phyloP scores from a whole-genome alignment of 441 rosid genomes.

The Bocquillonia castaneifolia region DNA sequence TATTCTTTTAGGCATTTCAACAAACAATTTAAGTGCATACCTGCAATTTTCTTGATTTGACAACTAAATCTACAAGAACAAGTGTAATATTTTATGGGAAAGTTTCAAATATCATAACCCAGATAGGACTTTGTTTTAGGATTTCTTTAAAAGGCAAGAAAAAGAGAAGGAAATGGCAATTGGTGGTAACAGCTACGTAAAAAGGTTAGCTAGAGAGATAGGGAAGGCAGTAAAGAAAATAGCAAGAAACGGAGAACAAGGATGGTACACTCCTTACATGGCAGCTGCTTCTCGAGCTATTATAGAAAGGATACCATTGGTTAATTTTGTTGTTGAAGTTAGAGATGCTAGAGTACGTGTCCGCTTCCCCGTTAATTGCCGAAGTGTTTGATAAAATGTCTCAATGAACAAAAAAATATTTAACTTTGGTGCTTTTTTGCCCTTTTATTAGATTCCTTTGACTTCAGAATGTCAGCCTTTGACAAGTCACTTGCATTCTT shows the following conservation, averaged over 20 bases:
- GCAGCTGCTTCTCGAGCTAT: constrained; percentile 61
- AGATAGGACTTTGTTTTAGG: neutral
- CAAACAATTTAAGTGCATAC: constrained; percentile 6
- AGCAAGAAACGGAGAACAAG: constrained; percentile 29
- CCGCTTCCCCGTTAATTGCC: neutral
- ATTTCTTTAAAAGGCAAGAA: too few relatives aligned
- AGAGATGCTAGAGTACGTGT: constrained; percentile 63
- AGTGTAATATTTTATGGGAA: neutral
- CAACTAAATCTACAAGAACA: neutral
- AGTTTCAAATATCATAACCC: neutral
- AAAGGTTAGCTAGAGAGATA: constrained; percentile 33
- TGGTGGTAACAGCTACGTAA: neutral
- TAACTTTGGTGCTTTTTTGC: neutral
- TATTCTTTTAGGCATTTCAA: constrained; percentile 11
- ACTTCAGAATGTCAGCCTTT: constrained; percentile 51
- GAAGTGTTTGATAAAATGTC: constrained; percentile 31
- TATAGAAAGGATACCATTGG: constrained; percentile 50
- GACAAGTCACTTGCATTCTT: constrained; percentile 25
- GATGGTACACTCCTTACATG: constrained; percentile 67
- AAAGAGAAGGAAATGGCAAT: constrained; percentile 7
- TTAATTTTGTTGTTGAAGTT: constrained; percentile 52
- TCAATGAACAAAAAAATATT: neutral
- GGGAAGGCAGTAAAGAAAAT: constrained; percentile 40
- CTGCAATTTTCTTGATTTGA: neutral
- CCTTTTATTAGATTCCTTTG: constrained; percentile 43